phyloP scores from a whole-genome alignment of 306 rosid genomes.

The Coriaria nepalensis region DNA sequence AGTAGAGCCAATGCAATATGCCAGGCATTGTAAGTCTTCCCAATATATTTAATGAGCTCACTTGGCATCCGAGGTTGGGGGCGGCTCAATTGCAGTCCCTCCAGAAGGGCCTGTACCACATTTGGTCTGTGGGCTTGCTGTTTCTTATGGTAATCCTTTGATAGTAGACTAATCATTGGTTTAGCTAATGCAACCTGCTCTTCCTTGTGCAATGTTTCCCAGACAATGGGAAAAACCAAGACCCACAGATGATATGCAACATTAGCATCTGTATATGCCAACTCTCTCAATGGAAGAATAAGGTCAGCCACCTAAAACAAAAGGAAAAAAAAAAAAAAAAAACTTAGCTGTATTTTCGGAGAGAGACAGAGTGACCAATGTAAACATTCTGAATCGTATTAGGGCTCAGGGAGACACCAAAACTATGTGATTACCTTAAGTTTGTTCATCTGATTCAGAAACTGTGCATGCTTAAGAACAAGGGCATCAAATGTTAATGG shows the following conservation, averaged over 20 bases:
- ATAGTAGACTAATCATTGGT: slow-evolving; percentile 88
- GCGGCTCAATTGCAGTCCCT: slow-evolving; percentile 98
- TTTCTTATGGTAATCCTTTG: slow-evolving; percentile 90
- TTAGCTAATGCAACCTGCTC: slow-evolving; percentile 90
- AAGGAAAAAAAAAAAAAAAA: neutral
- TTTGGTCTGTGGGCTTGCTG: slow-evolving; percentile 92
- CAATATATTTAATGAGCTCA: slow-evolving; percentile 94
- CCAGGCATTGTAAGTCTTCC: slow-evolving; percentile 98
- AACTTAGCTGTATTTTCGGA: too few species aligned
- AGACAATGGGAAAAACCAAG: slow-evolving; percentile 93
- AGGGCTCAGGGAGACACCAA: neutral
- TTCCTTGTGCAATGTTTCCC: slow-evolving; percentile 92
- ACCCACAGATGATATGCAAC: slow-evolving; percentile 99
- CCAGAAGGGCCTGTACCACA: slow-evolving; percentile 96
- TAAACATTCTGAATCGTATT: neutral
- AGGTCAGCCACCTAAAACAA: slow-evolving; percentile 72
- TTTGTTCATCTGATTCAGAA: slow-evolving; percentile 81
- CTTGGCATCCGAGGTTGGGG: slow-evolving; percentile 99
- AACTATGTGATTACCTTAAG: slow-evolving; percentile 52
- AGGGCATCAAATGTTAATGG: slow-evolving; percentile 73
- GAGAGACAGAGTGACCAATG: slow-evolving; percentile 4
- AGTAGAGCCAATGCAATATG: slow-evolving; percentile 86
- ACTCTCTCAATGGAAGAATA: slow-evolving; percentile 79
- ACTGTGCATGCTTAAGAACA: slow-evolving; percentile 73
- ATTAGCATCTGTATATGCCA: slow-evolving; percentile 94